Percentiles rank a stretch among this genome's conserved stretches.
phyloP scores from a whole-genome alignment of 176 grass and related monocot genomes.

The Carex littledalei region DNA sequence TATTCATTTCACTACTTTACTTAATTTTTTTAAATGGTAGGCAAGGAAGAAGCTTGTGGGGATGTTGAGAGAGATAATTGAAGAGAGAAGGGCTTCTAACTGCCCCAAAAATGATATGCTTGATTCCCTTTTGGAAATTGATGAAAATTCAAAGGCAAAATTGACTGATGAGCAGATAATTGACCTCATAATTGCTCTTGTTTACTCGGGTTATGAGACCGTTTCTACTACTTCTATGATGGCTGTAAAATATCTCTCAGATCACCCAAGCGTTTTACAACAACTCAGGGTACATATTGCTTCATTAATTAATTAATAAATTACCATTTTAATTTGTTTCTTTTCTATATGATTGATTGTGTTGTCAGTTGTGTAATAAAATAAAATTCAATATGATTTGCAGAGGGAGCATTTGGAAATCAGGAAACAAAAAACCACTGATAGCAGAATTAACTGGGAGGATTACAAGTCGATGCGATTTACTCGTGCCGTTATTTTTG shows the following conservation, averaged over 20 bases:
- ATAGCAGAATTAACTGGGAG: slow-evolving; percentile 56
- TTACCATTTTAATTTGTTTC: neutral
- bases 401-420: slow-evolving; percentile 71
- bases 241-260: slow-evolving; percentile 85
- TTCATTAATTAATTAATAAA: neutral
- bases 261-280: slow-evolving; percentile 64
- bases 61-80: slow-evolving; percentile 63
- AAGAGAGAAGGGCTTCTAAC: slow-evolving; percentile 38
- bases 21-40: slow-evolving; percentile 22
- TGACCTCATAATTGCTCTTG: slow-evolving; percentile 76
- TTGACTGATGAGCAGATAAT: slow-evolving; percentile 82
- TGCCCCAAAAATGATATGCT: slow-evolving; percentile 59
- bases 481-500: slow-evolving; percentile 87
- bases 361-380: too few species aligned
- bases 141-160: slow-evolving; percentile 43
- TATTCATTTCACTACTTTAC: neutral
- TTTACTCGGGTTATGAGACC: slow-evolving; percentile 96
- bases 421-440: slow-evolving; percentile 38
- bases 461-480: slow-evolving; percentile 90
- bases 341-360: neutral
- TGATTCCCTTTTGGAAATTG: slow-evolving; percentile 47
- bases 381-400: too few species aligned
- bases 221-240: slow-evolving; percentile 97
- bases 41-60: slow-evolving; percentile 87
- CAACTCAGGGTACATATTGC: slow-evolving; percentile 54